A percentile compares a stretch with the other conserved stretches of the same genome.
Evolutionary conservation across 257 asterid genomes (phyloP).

Genomic region (Primulina tabacum): DNA sequence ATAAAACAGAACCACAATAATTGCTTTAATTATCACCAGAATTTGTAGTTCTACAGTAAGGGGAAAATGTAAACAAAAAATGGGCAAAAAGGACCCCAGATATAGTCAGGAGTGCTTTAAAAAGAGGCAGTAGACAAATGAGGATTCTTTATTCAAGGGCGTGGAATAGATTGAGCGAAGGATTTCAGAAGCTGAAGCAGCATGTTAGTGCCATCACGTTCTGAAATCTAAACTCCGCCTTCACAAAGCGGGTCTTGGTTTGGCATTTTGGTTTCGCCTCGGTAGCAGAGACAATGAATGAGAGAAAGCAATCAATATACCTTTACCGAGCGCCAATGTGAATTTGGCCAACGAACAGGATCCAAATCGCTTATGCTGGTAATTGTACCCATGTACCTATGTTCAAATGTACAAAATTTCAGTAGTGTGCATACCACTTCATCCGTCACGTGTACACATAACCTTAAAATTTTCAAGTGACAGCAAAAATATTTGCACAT

Average conservation of each 20-base stretch:
- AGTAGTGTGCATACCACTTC: slow-evolving; percentile 1
- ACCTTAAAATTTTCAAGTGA: background rate
- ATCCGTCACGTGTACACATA: background rate
- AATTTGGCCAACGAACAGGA: slow-evolving; percentile 90
- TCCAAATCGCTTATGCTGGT: slow-evolving; percentile 84
- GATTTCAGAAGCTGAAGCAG: slow-evolving; percentile 5
- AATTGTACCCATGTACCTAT: slow-evolving; percentile 90
- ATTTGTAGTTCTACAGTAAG: background rate
- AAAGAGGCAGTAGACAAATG: background rate
- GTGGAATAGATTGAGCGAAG: background rate
- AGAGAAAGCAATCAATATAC: slow-evolving; percentile 29
- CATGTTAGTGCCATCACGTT: background rate
- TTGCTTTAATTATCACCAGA: background rate
- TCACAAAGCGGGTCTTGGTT: background rate
- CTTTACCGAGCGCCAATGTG: slow-evolving; percentile 95
- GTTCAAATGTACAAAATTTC: slow-evolving; percentile 16
- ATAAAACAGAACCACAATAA: background rate
- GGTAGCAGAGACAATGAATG: background rate
- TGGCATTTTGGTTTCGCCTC: background rate
- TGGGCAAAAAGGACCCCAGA: background rate
- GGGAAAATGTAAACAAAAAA: too few relatives aligned
- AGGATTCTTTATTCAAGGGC: slow-evolving; percentile 2
- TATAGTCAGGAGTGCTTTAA: background rate
- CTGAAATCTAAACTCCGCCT: background rate
- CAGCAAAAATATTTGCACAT: background rate